Evolutionary conservation across 352 stramenopile genomes (phyloP), one percentile per base, ranked within the genome.

Genomic region (Bremia lactucae): DNA sequence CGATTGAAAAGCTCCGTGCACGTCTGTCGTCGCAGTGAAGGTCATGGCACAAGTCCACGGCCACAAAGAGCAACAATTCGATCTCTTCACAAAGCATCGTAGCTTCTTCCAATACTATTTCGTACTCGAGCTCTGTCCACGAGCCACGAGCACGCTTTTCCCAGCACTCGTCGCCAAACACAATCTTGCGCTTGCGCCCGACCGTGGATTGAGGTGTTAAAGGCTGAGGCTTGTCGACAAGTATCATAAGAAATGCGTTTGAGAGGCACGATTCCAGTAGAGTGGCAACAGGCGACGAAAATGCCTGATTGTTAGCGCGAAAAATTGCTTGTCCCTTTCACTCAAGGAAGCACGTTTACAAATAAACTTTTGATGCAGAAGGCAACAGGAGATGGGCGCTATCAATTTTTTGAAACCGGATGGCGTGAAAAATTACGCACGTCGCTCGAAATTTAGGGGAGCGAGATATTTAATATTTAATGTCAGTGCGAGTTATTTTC

Each of bases 121-220:
- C 74, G 50, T 77, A 87, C 58, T 87, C 71, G 31, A 87, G 54
- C 46, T 87, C 74, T 1, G 66, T 76, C 52, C 62, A 84, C 4
- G 46, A 59, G 40, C 35, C 52, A 28, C 71, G 71, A 39, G 48
- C 49, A 31, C 74, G 71, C 52, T 87, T 84, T 44, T 76, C 56
- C 20, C 40, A 50, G 23, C 25, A 49, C 34, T 62, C 53, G 28
- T 67, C 53, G 24, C 48, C 40, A 6, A 66, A n/a, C 9, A 74
- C 42, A 34, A 76, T 59, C 46, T 80, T 80, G 43, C 68, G 68
- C 51, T 80, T 80, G 58, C 62, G 65, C 10, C 46, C 38, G 4
- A 25, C 29, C 26, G 22, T 26, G 10, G 26, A 33, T 24, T 46
- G 44, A 10, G 54, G 48, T 29, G 46, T 33, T 36, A 47, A 37